Conservation (phyloP, 176 grass and related monocot species). For the Miscanthus lutarioriparius region DNA sequence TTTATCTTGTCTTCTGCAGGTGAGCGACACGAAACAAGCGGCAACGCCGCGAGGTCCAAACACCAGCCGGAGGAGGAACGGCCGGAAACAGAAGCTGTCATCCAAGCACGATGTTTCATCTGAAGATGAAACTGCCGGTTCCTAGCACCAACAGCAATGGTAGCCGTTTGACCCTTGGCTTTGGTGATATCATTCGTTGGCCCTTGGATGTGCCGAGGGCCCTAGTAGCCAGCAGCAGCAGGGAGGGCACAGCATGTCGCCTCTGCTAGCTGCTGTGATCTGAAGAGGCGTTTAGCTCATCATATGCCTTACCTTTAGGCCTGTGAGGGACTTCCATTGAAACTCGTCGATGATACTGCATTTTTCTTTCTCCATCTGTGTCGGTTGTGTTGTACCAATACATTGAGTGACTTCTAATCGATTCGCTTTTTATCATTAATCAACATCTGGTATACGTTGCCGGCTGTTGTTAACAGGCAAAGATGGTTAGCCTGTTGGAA, state of each 20-base stretch:
- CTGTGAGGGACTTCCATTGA: constrained; percentile 11
- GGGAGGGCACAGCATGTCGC: background rate
- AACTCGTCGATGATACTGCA: constrained; percentile 11
- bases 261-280: background rate
- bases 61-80: constrained; percentile 38
- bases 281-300: background rate
- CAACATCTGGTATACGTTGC: background rate
- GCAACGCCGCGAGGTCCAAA: constrained; percentile 17
- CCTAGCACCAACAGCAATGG: constrained; percentile 8
- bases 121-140: constrained; percentile 9
- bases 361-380: background rate
- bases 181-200: background rate
- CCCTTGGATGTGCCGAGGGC: background rate
- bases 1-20: constrained; percentile 19
- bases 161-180: constrained; percentile 1
- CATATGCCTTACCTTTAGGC: background rate
- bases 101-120: constrained; percentile 51
- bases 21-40: constrained; percentile 11
- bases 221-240: background rate
- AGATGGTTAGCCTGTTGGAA: background rate
- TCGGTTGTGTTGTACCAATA: background rate
- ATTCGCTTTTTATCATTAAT: background rate
- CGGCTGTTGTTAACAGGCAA: background rate
- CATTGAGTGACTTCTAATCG: background rate
- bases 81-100: constrained; percentile 53